Conservation (phyloP, 2,329 filamentous ascomycete species). For the Stagonosporopsis vannaccii region DNA sequence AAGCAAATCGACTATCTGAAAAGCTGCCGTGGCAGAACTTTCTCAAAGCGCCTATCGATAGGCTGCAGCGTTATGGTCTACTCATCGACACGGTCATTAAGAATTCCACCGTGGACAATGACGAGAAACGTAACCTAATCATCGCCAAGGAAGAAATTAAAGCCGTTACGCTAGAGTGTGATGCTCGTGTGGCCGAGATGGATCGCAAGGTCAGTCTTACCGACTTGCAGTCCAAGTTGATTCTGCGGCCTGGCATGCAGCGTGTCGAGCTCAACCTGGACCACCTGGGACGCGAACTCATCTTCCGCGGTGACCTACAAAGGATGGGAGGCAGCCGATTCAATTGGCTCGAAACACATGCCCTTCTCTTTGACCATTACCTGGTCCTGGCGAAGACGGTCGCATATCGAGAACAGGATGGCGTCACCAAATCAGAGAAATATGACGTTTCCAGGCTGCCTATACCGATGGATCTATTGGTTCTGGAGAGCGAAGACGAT, state of each 20-base stretch:
- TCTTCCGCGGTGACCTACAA: slow-evolving; percentile 88
- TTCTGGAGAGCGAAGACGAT: slow-evolving; percentile 91
- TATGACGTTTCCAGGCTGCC: slow-evolving; percentile 96
- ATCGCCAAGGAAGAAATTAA: slow-evolving; percentile 93
- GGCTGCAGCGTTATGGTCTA: slow-evolving; percentile 87
- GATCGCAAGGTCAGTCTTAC: slow-evolving; percentile 87
- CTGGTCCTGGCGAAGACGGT: slow-evolving; percentile 87
- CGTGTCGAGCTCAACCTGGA: slow-evolving; percentile 85
- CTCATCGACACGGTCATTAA: slow-evolving; percentile 83
- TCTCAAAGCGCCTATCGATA: slow-evolving; percentile 89
- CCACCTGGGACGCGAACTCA: slow-evolving; percentile 89
- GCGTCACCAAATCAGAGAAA: slow-evolving; percentile 75
- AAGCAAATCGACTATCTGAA: slow-evolving; percentile 78
- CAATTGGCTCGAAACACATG: slow-evolving; percentile 92
- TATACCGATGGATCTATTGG: slow-evolving; percentile 94
- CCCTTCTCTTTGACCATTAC: slow-evolving; percentile 95
- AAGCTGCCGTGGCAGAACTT: slow-evolving; percentile 94
- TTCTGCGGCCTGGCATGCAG: slow-evolving; percentile 86
- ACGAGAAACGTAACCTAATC: slow-evolving; percentile 85
- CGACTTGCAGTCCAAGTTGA: slow-evolving; percentile 82
- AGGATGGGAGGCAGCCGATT: slow-evolving; percentile 88
- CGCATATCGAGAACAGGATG: slow-evolving; percentile 70
- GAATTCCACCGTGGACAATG: slow-evolving; percentile 81
- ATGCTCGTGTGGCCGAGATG: slow-evolving; percentile 90
- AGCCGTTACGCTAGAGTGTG: slow-evolving; percentile 86